Base-by-base conservation (phyloP, 805 yeast species). In the Starmerella geochares region DNA sequence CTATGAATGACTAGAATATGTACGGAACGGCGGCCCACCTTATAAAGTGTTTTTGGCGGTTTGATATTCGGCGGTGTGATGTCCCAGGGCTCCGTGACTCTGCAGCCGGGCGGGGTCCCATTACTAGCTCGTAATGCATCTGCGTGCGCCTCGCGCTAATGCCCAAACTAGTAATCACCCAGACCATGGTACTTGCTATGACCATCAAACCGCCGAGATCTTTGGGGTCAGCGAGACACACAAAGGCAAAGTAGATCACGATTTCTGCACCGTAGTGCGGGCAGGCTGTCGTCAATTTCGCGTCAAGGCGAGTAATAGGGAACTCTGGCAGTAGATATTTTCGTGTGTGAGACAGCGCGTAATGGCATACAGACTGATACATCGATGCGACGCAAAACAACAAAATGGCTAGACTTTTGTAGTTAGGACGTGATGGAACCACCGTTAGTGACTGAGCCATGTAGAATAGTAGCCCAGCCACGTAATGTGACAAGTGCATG, bases 191-290 rank as follows among this genome's bases (percentile, higher is more conserved):
- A 8, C 52, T 43, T 46, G 55, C 39, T 8, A 54, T 46, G 4
- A 59, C 56, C 11, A 47, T 28, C 11, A 47, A 27, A 16, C 51
- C 53, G n/a, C 47, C 35, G 21, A 19, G 17, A 10, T 23, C 7
- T 6, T 29, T 44, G 9, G 49, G 35, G 8, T 60, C 54, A 4
- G 57, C 46, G 10, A 60, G 38, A 6, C 52, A 9, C 19, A 52
- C 52, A 0, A 65, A 31, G 0, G 68, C 52, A 0, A 67, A 25
- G 55, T 81, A 81, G 14, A 81, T 67, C 23, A 68, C 39, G 5
- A 78, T 63, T 59, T 81, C 88, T 55, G 77, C 78, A 7, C 75
- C 64, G 55, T 81, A 81, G 61, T 81, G 87, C 0, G 86, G 81
- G 54, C 81, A 76, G 3, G 77, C 67, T 2, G 71, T 68, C 14